These are phyloP conservation scores for Aegilops sharonensis DNA, from an alignment of 176 grass and related monocot genomes.

Conservation along the genomic window DNA sequence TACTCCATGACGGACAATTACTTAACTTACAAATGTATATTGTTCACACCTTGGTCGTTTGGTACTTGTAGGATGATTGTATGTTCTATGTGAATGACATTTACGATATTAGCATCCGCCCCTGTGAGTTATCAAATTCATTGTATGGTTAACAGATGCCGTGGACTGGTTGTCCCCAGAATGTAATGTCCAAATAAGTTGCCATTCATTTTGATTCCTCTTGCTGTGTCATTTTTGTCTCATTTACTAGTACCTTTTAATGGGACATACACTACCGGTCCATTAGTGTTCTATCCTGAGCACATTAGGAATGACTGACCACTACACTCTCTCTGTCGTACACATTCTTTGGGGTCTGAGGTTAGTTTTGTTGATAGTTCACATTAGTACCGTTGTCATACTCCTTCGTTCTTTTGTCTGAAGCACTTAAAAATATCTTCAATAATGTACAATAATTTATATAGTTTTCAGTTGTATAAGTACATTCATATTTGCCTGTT, in stretches of 20 bases:
- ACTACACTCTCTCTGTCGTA: background rate
- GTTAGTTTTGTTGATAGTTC: conserved; percentile 8
- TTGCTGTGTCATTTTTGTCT: background rate
- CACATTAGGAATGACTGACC: background rate
- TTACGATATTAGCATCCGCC: background rate
- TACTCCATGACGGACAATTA: background rate
- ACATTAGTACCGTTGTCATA: background rate
- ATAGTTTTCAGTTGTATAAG: background rate
- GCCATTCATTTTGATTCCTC: background rate
- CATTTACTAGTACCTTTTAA: background rate
- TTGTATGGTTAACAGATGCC: background rate
- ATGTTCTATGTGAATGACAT: background rate
- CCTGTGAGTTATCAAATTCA: background rate
- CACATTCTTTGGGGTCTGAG: background rate
- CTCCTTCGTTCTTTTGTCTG: conserved; percentile 13
- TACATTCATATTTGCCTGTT: conserved; percentile 1
- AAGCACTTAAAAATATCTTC: background rate
- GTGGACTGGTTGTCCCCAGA: background rate
- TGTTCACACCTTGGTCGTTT: background rate
- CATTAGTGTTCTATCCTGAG: background rate
- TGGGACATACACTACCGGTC: background rate
- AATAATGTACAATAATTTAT: background rate
- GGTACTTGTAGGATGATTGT: background rate
- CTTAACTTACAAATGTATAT: background rate
- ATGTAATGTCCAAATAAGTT: background rate